Evolutionary conservation across 2,329 filamentous ascomycete species (phyloP), one percentile per base, ranked within the genome.

Genomic region (Tetracladium maxilliforme): DNA sequence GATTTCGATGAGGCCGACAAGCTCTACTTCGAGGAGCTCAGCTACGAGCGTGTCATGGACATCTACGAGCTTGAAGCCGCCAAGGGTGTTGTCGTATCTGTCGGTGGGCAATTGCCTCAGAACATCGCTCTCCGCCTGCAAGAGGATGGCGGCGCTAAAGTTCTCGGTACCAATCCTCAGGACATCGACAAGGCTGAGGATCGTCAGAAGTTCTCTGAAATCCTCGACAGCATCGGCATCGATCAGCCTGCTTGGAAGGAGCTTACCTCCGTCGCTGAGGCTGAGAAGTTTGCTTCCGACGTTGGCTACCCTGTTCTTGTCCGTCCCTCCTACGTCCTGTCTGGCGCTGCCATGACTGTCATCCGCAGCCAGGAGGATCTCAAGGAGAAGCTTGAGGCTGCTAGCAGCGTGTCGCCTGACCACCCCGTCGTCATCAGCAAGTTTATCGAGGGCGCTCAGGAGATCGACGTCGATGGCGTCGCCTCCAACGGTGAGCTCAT

Each of bases 201-300:
- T 50, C 74, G 90, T 47, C 86, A 95, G 53, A 95, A 98, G 54
- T 98, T 98, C 63, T 94, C 87, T 13, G 79, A 86, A 43, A 95
- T 95, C 35, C 67, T 98, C 22, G 90, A 98, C 52, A 92, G 81
- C 51, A 94, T 95, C 41, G 87, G 86, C 31, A 74, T 98, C 28
- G 87, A 95, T 48, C 90, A 98, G 56, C 90, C 90, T 18, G 84
- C 83, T 7, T 98, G 90, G 90, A 93, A 92, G 55, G 90, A 98
- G 51, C 71, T 95, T 19, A 92, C 80, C 16, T 94, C 82, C 10
- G 81, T 87, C 33, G 59, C 76, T 33, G 90, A 81, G 12, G 90
- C 86, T n/a, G 77, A 86, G 57, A 59, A 67, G 33, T 98, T 95
- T 41, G 86, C 84, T 25, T 60, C 82, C 9, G 58, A 71, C 39